phyloP scores from a whole-genome alignment of 2,329 filamentous ascomycete genomes.

The Pseudocercospora vitis region DNA sequence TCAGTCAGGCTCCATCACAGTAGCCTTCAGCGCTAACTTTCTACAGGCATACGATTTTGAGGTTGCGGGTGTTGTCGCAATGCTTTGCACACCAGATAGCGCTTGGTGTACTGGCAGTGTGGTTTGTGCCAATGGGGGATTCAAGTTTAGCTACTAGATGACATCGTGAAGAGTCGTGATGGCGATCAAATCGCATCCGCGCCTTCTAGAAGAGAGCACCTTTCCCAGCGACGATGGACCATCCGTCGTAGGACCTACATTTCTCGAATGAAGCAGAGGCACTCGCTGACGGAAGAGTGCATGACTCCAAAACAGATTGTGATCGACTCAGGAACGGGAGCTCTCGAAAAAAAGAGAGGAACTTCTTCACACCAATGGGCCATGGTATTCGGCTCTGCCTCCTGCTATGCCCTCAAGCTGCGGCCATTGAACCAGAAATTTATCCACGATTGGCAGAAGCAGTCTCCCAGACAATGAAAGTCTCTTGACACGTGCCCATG shows the following conservation, averaged over 20 bases:
- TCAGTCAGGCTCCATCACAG: conserved; percentile 42
- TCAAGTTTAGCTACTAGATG: conserved; percentile 54
- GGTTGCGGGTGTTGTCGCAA: conserved; percentile 72
- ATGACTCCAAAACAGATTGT: no score
- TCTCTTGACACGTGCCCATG: conserved; percentile 80
- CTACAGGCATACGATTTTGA: conserved; percentile 62
- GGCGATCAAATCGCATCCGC: no score
- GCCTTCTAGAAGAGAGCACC: no score
- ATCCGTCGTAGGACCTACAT: no score
- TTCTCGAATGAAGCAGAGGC: no score
- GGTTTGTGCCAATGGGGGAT: conserved; percentile 77
- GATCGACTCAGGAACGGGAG: no score
- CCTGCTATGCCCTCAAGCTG: conserved; percentile 52
- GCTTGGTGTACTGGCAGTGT: conserved; percentile 76
- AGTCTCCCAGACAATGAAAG: conserved; percentile 83
- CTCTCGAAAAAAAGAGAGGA: no score
- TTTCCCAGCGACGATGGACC: no score
- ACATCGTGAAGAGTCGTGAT: no score
- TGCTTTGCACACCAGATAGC: conserved; percentile 71
- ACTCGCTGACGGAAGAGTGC: no score
- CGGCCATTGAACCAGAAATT: conserved; percentile 81
- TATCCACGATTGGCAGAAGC: conserved; percentile 69
- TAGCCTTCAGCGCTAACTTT: conserved; percentile 29
- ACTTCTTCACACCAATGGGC: conserved; percentile 39
- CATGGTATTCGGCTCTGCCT: conserved; percentile 46